phyloP scores from a whole-genome alignment of 768 basidiomycete species.

The Cystoderma amianthinum region DNA sequence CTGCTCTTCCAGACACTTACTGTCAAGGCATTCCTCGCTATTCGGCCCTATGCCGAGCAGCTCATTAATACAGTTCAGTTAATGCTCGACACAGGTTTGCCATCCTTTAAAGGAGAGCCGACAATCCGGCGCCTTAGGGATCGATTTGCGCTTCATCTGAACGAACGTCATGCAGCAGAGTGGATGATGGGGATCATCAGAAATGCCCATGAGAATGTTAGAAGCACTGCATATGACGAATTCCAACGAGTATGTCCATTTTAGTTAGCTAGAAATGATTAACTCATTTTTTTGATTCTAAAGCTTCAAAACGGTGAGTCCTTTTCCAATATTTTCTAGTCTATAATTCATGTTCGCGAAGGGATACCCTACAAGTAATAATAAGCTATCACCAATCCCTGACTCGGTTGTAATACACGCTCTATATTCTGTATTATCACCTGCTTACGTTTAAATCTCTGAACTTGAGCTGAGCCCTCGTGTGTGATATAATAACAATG shows the following conservation, averaged over 20 bases:
- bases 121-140: slow-evolving; percentile 86
- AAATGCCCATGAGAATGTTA: slow-evolving; percentile 92
- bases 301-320: slow-evolving; percentile 34
- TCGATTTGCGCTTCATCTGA: slow-evolving; percentile 76
- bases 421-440: too few relatives aligned
- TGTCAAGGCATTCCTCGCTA: slow-evolving; percentile 93
- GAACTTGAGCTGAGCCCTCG: too few relatives aligned
- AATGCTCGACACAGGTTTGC: slow-evolving; percentile 93
- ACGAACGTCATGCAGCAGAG: slow-evolving; percentile 88
- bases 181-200: slow-evolving; percentile 85
- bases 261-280: neutral
- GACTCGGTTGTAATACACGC: too few relatives aligned
- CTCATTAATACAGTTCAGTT: slow-evolving; percentile 82
- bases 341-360: neutral
- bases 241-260: slow-evolving; percentile 83
- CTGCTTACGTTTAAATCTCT: too few relatives aligned
- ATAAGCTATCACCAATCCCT: too few relatives aligned
- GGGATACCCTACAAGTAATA: neutral
- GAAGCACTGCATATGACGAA: slow-evolving; percentile 92
- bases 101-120: slow-evolving; percentile 93
- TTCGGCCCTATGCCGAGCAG: slow-evolving; percentile 91
- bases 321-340: neutral
- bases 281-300: neutral
- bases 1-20: slow-evolving; percentile 90
- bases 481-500: too few relatives aligned